Conservation (phyloP, 805 yeast genomes). For the Hanseniaspora lachancei region DNA sequence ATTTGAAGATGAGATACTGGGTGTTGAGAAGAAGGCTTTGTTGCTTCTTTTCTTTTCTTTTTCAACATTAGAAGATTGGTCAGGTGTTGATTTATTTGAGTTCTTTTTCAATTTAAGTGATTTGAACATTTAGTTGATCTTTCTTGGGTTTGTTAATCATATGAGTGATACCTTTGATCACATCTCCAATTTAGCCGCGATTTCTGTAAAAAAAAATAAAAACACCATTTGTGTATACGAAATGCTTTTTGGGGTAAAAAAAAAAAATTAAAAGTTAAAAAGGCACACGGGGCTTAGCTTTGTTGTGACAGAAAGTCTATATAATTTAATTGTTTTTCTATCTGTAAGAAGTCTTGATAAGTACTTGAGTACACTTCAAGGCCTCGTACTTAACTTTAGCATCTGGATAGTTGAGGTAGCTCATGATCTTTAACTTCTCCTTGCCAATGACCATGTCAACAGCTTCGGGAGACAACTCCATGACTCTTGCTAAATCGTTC, state of each 20-base stretch:
- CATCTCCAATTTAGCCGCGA: too few species aligned
- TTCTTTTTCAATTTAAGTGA: slow-evolving; percentile 3
- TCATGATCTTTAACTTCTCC: slow-evolving; percentile 72
- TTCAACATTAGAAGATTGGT: neutral
- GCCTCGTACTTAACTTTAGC: slow-evolving; percentile 91
- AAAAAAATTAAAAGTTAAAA: too few species aligned
- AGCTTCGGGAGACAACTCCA: slow-evolving; percentile 51
- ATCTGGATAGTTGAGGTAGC: slow-evolving; percentile 62
- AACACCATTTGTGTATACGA: too few species aligned
- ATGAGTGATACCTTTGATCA: too few species aligned
- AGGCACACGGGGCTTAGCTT: too few species aligned
- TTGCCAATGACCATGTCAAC: slow-evolving; percentile 36
- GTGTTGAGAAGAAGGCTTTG: neutral
- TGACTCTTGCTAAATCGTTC: slow-evolving; percentile 51
- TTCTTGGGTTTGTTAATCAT: neutral
- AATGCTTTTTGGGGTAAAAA: too few species aligned
- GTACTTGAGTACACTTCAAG: slow-evolving; percentile 82
- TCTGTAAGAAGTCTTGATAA: slow-evolving; percentile 70
- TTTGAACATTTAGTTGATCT: slow-evolving; percentile 6
- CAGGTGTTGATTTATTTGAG: neutral
- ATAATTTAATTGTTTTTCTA: slow-evolving; percentile 13
- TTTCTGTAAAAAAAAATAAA: too few species aligned
- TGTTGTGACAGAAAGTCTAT: neutral
- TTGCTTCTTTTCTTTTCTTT: neutral
- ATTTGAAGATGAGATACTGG: neutral